phyloP scores from a whole-genome alignment of 805 yeast genomes.

The Blastobotrys mokoenaii region DNA sequence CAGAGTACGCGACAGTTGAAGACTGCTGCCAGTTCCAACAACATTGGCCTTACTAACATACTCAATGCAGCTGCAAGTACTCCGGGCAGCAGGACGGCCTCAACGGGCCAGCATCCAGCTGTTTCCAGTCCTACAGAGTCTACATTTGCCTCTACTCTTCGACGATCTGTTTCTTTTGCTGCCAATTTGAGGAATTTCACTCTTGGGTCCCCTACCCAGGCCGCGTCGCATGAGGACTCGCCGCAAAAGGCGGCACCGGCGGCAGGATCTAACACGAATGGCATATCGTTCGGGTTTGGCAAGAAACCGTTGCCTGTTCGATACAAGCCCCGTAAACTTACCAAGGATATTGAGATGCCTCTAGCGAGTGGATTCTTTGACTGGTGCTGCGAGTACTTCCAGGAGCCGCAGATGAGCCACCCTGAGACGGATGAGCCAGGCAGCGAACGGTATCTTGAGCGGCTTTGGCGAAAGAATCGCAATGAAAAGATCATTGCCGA shows the following conservation, averaged over 20 bases:
- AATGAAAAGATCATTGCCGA: constrained; percentile 80
- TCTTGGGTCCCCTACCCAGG: constrained; percentile 6
- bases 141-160: constrained; percentile 12
- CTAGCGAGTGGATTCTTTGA: constrained; percentile 31
- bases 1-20: neutral
- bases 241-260: neutral
- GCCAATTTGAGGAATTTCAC: constrained; percentile 14
- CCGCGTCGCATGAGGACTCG: neutral
- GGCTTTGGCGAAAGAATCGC: constrained; percentile 84
- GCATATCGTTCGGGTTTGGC: constrained; percentile 26
- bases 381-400: constrained; percentile 73
- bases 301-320: constrained; percentile 25
- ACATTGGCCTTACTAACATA: neutral
- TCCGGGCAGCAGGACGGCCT: neutral
- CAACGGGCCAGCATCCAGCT: neutral
- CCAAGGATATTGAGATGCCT: constrained; percentile 23
- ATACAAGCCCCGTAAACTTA: constrained; percentile 16
- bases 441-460: constrained; percentile 68
- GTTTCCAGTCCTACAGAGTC: constrained; percentile 5
- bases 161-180: constrained; percentile 22
- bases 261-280: neutral
- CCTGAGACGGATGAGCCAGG: constrained; percentile 88
- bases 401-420: constrained; percentile 88
- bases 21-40: neutral
- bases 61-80: no score